A percentile compares a stretch with the other conserved stretches of the same genome.
phyloP scores from a whole-genome alignment of 805 yeast species.

The Candida schatavii region DNA sequence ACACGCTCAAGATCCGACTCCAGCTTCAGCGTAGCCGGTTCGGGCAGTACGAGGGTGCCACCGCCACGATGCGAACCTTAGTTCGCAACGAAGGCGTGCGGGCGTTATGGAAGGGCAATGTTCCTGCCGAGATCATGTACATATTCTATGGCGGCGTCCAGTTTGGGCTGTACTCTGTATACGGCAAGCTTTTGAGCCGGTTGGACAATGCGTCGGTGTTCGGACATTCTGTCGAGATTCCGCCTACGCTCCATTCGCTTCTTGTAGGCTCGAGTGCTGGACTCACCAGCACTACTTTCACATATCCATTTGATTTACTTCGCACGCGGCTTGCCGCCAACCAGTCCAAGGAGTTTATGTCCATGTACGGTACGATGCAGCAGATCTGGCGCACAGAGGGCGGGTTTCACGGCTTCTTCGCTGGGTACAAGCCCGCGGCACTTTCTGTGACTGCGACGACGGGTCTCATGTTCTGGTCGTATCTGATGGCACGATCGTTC shows the following conservation, averaged over 20 bases:
- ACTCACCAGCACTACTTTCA: constrained; percentile 59
- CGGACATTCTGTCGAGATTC: constrained; percentile 19
- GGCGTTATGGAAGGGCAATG: constrained; percentile 95
- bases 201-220: constrained; percentile 16
- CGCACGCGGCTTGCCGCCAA: constrained; percentile 84
- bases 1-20: constrained; percentile 70
- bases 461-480: constrained; percentile 72
- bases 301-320: constrained; percentile 90
- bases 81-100: constrained; percentile 60
- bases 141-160: constrained; percentile 82
- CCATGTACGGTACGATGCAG: constrained; percentile 27
- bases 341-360: constrained; percentile 31
- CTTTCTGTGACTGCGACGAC: constrained; percentile 66
- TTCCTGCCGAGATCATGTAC: constrained; percentile 88
- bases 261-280: constrained; percentile 81
- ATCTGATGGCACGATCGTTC: constrained; percentile 49
- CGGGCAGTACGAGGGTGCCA: constrained; percentile 23
- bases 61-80: constrained; percentile 41
- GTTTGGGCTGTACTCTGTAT: constrained; percentile 65
- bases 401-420: constrained; percentile 47
- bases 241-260: constrained; percentile 41
- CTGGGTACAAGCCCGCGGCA: constrained; percentile 51
- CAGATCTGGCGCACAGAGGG: constrained; percentile 23
- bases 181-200: constrained; percentile 44
- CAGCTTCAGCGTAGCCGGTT: constrained; percentile 50